phyloP scores from a whole-genome alignment of 768 basidiomycete species.

The Lactifluus subvellereus region DNA sequence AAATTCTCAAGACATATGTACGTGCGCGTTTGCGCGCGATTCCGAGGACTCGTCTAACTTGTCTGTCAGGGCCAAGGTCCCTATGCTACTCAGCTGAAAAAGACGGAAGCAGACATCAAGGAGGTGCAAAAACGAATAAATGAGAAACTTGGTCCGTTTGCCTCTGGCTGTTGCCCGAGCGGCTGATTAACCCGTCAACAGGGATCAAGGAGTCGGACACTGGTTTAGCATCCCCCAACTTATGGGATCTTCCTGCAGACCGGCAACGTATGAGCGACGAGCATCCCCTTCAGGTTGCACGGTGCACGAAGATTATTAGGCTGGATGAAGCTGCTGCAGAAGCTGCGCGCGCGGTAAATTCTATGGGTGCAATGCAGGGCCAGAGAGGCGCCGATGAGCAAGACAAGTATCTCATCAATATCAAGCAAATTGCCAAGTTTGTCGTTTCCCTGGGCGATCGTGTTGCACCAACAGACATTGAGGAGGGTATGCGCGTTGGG shows the following conservation, averaged over 20 bases:
- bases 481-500: conserved; percentile 99
- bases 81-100: conserved; percentile 83
- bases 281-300: conserved; percentile 92
- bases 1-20: conserved; percentile 98
- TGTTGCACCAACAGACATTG: conserved; percentile 96
- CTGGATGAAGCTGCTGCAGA: conserved; percentile 71
- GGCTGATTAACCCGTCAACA: conserved; percentile 26
- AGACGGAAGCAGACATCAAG: conserved; percentile 87
- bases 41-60: conserved; percentile 2
- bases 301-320: conserved; percentile 97
- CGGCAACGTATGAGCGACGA: conserved; percentile 86
- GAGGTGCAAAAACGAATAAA: conserved; percentile 97
- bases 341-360: conserved; percentile 72
- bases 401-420: conserved; percentile 99
- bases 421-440: conserved; percentile 99
- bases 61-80: conserved; percentile 88
- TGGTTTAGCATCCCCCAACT: conserved; percentile 90
- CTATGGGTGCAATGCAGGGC: conserved; percentile 69
- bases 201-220: conserved; percentile 99
- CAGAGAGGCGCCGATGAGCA: conserved; percentile 98
- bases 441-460: conserved; percentile 96
- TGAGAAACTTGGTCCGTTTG: conserved; percentile 81
- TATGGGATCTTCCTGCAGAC: conserved; percentile 96
- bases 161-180: neutral
- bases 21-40: conserved; percentile 25